These are phyloP conservation scores for Scalesia atractyloides DNA, from an alignment of 129 eudicot genomes.

Conservation along the genomic window DNA sequence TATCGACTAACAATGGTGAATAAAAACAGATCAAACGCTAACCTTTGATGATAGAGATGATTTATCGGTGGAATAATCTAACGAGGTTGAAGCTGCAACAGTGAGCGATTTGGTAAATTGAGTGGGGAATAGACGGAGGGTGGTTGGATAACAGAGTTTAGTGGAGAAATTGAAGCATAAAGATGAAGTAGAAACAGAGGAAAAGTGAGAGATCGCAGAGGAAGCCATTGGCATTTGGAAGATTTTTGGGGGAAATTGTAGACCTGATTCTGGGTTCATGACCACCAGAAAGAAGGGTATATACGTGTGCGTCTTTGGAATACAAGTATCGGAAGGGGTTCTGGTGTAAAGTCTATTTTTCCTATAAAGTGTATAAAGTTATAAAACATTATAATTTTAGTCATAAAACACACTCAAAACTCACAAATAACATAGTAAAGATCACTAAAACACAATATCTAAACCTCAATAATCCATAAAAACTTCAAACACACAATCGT, in stretches of 20 bases:
- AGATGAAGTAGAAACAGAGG: conserved; percentile 21
- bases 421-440: no score
- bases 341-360: no score
- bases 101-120: conserved; percentile 32
- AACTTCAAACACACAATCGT: no score
- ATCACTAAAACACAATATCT: no score
- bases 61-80: conserved; percentile 47
- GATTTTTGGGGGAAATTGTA: conserved; percentile 20
- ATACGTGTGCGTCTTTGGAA: conserved; percentile 24
- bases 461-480: no score
- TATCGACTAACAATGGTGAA: neutral
- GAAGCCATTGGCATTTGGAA: conserved; percentile 46
- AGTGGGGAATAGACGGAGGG: conserved; percentile 16
- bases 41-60: conserved; percentile 51
- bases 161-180: conserved; percentile 29
- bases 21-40: conserved; percentile 4
- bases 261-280: conserved; percentile 14
- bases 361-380: no score
- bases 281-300: conserved; percentile 24
- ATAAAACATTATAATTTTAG: no score
- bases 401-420: no score
- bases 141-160: conserved; percentile 23
- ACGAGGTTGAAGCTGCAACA: conserved; percentile 54
- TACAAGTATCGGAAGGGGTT: no score
- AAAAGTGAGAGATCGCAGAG: conserved; percentile 41